Evolutionary conservation across 2,329 filamentous ascomycete genomes (phyloP).

Genomic region (Colletotrichum graminicola): DNA sequence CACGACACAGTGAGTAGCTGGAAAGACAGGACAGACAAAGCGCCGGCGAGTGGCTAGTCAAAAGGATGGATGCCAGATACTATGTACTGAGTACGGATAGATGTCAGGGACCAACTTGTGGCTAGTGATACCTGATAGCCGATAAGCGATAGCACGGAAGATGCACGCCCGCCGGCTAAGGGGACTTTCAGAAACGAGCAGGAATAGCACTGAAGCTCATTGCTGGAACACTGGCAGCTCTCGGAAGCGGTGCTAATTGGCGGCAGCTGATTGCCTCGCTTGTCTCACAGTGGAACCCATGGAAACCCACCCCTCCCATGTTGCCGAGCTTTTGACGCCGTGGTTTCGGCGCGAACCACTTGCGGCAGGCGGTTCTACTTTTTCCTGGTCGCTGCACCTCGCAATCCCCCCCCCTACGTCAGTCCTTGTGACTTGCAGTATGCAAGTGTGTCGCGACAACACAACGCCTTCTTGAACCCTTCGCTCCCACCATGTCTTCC

Average conservation of each 20-base stretch:
- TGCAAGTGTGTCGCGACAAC: slow-evolving; percentile 40
- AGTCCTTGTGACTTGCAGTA: slow-evolving; percentile 40
- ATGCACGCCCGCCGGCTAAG: slow-evolving; percentile 12
- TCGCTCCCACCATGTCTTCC: slow-evolving; percentile 32
- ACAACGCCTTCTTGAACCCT: slow-evolving; percentile 12
- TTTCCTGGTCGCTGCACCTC: slow-evolving; percentile 41
- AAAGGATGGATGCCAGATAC: background rate
- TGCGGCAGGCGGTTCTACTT: slow-evolving; percentile 40
- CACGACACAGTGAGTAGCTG: background rate
- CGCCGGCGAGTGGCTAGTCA: background rate
- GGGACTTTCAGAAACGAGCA: slow-evolving; percentile 1
- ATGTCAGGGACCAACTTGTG: slow-evolving; percentile 8
- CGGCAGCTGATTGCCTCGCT: slow-evolving; percentile 41
- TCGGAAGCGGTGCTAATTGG: slow-evolving; percentile 38
- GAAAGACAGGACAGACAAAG: background rate
- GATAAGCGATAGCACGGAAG: slow-evolving; percentile 38
- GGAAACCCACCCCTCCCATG: slow-evolving; percentile 4
- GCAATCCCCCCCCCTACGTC: slow-evolving; percentile 41
- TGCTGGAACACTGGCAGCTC: slow-evolving; percentile 32
- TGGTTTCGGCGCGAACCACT: slow-evolving; percentile 41
- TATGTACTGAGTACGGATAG: background rate
- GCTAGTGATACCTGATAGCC: slow-evolving; percentile 4
- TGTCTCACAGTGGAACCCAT: slow-evolving; percentile 35
- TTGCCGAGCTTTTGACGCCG: slow-evolving; percentile 42
- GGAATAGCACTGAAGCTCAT: slow-evolving; percentile 23